Evolutionary conservation across 805 yeast genomes (phyloP), one percentile per base, ranked within the genome.

Genomic region (Brettanomyces custersianus): DNA sequence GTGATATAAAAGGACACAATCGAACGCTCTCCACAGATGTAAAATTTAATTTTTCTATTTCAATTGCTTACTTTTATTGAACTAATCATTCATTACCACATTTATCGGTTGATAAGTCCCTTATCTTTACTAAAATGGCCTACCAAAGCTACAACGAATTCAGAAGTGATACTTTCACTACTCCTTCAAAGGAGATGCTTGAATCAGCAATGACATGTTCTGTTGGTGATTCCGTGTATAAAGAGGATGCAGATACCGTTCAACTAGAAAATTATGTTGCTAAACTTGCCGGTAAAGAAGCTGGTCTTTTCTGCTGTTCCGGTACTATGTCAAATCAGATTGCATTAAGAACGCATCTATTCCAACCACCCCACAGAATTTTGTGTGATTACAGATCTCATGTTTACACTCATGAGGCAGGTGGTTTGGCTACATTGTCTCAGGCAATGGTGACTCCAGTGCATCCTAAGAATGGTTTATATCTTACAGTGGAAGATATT

Each of bases 241-340:
- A 74, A 43, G 96, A 88, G 54, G 97, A 88, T 54, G 59, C 59
- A 16, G 75, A 79, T 44, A 84, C 95, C 18, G 55, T 67, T 20
- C 70, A 61, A 16, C 62, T 88, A 31, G 92, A 87, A 55, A 51
- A 58, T 8, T 68, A 69, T 37, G 74, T 88, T 37, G 80, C 84
- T 5, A 60, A 64, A 18, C 47, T 87, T 38, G 68, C 94, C 5
- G 95, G 94, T 13, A 83, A 80, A 47, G 84, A 77, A 46, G 81
- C 85, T 1, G 96, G 83, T 10, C 55, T 86, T 35, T 88, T 68
- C 59, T 85, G 94, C 59, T 85, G 78, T 16, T 80, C 94, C 17
- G 96, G 97, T 31, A 90, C 96, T 5, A 59, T 88, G 58, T 80
- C 95, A 9, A 88, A 88, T 60, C 97, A 88, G 60, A 68, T 88